Evolutionary conservation across 371 early-diverging fungal species (phyloP).

Genomic region (Batkoa obscura): DNA sequence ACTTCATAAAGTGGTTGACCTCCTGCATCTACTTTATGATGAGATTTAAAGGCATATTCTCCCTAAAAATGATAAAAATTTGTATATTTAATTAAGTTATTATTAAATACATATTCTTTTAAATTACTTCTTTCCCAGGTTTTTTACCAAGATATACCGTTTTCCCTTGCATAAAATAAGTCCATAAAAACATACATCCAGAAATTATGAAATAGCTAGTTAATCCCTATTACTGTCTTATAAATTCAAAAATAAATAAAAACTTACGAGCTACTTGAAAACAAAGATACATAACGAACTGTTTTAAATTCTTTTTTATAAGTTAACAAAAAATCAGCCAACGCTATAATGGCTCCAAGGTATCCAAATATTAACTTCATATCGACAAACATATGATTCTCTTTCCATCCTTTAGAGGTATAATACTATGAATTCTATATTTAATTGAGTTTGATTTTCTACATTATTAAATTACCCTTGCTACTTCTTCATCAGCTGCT

Average conservation of each 20-base stretch:
- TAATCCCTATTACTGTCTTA: no score
- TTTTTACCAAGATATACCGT: background rate
- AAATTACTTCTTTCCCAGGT: background rate
- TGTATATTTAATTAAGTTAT: background rate
- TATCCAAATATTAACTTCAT: slow-evolving; percentile 1
- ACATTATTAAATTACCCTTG: background rate
- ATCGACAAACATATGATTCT: slow-evolving; percentile 1
- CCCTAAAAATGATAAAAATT: background rate
- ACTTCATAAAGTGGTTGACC: slow-evolving; percentile 4
- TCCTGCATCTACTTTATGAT: background rate
- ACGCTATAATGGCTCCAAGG: background rate
- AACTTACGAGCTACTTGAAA: background rate
- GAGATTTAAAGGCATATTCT: background rate
- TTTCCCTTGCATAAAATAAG: background rate
- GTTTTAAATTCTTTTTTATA: slow-evolving; percentile 1
- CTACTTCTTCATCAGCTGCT: slow-evolving; percentile 2
- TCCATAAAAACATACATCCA: background rate
- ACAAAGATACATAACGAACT: background rate
- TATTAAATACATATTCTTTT: no score
- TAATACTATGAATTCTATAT: background rate
- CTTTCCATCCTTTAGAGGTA: background rate
- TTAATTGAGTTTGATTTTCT: background rate
- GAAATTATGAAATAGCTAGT: background rate
- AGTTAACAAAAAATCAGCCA: background rate
- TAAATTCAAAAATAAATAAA: no score